Evolutionary conservation across 2,329 filamentous ascomycete species (phyloP).

Genomic region (Dothistroma pini): DNA sequence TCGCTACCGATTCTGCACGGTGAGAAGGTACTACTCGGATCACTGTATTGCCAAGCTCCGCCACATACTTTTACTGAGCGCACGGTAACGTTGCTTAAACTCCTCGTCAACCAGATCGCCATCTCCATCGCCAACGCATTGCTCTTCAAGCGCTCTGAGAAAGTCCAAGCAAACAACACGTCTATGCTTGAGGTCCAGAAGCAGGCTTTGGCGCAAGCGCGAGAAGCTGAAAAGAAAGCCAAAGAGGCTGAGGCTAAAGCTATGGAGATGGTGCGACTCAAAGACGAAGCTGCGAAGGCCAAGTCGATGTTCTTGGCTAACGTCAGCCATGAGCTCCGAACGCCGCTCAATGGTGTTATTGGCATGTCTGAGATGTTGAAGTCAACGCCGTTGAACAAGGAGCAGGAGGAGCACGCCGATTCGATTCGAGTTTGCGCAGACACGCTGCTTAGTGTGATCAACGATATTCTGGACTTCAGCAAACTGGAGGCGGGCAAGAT

Average conservation of each 20-base stretch:
- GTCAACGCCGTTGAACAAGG: conserved; percentile 51
- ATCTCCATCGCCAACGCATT: conserved; percentile 63
- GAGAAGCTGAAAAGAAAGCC: conserved; percentile 70
- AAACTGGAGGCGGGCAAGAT: conserved; percentile 54
- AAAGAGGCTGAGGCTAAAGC: conserved; percentile 73
- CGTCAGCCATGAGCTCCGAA: conserved; percentile 57
- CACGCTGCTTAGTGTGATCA: conserved; percentile 51
- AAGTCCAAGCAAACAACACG: conserved; percentile 72
- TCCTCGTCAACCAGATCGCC: conserved; percentile 72
- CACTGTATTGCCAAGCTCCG: conserved; percentile 71
- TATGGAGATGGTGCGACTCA: conserved; percentile 73
- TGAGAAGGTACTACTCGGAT: conserved; percentile 65
- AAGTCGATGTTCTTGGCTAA: conserved; percentile 71
- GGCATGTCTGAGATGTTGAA: conserved; percentile 61
- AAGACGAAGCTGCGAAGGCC: conserved; percentile 77
- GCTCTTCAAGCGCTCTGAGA: conserved; percentile 66
- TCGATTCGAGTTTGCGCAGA: conserved; percentile 63
- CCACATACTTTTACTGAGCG: conserved; percentile 74
- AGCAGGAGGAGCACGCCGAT: conserved; percentile 61
- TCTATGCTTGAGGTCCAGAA: conserved; percentile 77
- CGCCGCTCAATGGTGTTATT: conserved; percentile 53
- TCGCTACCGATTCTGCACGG: conserved; percentile 76
- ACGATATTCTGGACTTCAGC: conserved; percentile 52
- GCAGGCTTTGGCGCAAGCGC: conserved; percentile 66
- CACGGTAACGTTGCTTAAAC: conserved; percentile 51